Conservation (phyloP, 139 green algal species). For the Coelastrella sp. region DNA sequence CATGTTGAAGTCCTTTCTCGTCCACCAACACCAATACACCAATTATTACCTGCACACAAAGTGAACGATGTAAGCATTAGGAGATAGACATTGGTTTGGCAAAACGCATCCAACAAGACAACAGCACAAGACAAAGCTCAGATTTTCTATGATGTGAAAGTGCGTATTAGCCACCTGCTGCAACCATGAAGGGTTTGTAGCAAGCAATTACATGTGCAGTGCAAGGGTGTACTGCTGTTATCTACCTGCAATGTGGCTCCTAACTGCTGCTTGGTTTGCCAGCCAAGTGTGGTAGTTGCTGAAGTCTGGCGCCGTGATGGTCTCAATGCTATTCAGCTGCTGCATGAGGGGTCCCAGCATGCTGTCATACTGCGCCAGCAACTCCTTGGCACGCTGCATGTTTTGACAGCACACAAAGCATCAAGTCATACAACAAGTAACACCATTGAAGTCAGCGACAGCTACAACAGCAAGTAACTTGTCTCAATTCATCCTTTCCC, state of each 20-base stretch:
- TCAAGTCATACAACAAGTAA: background rate
- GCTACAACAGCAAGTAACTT: too few relatives aligned
- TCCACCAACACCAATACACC: too few relatives aligned
- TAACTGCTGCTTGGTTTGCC: constrained; percentile 20
- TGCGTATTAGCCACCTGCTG: too few relatives aligned
- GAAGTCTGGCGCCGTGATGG: constrained; percentile 35
- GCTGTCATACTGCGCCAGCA: background rate
- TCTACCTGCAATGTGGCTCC: background rate
- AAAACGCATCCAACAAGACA: too few relatives aligned
- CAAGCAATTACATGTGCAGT: background rate
- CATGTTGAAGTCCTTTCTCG: too few relatives aligned
- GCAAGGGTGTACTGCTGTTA: background rate
- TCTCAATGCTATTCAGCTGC: constrained; percentile 25
- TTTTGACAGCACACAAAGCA: background rate
- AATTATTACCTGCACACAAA: too few relatives aligned
- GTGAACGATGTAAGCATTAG: too few relatives aligned
- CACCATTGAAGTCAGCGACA: too few relatives aligned
- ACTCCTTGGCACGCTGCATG: constrained; percentile 4
- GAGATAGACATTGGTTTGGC: too few relatives aligned
- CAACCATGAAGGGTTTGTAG: background rate
- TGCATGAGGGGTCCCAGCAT: background rate
- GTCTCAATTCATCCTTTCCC: too few relatives aligned
- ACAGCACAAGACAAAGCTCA: too few relatives aligned
- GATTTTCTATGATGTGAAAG: too few relatives aligned
- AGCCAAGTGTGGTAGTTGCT: constrained; percentile 22